Percentiles rank a stretch among this genome's conserved stretches.
These are phyloP conservation scores for Oryza officinalis DNA, from an alignment of 176 grass and related monocot species.

Conservation along the genomic window DNA sequence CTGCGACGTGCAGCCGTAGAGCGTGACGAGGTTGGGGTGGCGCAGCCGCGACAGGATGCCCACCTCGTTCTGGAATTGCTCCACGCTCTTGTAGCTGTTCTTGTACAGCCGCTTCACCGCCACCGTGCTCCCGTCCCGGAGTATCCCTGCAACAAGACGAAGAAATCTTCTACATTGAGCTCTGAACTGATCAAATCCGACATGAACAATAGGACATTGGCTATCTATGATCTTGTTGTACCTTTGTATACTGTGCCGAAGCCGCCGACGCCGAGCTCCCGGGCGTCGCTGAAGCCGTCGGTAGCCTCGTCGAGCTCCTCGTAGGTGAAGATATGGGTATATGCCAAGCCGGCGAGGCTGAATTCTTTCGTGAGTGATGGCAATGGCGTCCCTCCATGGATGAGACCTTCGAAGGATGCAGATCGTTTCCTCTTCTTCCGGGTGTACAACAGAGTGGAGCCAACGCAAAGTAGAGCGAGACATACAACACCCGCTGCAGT, in stretches of 20 bases:
- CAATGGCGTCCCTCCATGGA: not conserved
- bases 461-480: not conserved
- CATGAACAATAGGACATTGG: not conserved
- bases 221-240: not conserved
- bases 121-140: slow-evolving; percentile 42
- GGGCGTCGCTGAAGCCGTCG: slow-evolving; percentile 33
- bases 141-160: slow-evolving; percentile 5
- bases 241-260: slow-evolving; percentile 69
- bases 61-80: slow-evolving; percentile 77
- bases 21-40: slow-evolving; percentile 58
- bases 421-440: slow-evolving; percentile 21
- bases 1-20: slow-evolving; percentile 61
- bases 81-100: slow-evolving; percentile 60
- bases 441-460: not conserved
- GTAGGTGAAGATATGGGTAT: slow-evolving; percentile 48
- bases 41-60: slow-evolving; percentile 61
- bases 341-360: not conserved
- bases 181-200: not conserved
- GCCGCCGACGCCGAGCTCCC: slow-evolving; percentile 57
- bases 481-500: not conserved
- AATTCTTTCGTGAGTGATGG: slow-evolving; percentile 40
- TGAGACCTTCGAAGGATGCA: slow-evolving; percentile 21
- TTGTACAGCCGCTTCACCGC: slow-evolving; percentile 76
- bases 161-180: not conserved
- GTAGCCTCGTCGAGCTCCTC: slow-evolving; percentile 66